These are phyloP conservation scores for Boehmeria nivea DNA, from an alignment of 306 rosid genomes.

Conservation along the genomic window DNA sequence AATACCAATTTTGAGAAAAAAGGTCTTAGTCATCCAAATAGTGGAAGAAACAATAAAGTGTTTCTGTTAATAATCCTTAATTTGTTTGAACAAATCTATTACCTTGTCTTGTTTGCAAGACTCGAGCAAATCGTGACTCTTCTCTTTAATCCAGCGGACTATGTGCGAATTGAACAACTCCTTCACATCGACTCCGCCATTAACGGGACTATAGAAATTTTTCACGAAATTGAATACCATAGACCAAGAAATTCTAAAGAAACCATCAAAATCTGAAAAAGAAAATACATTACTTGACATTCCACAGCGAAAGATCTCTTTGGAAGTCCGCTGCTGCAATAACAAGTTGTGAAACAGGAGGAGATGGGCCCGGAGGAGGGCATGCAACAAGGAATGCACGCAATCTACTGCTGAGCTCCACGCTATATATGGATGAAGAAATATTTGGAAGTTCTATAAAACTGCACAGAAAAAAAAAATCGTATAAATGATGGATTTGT, in stretches of 20 bases:
- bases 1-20: background rate
- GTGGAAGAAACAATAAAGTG: background rate
- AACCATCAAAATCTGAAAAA: background rate
- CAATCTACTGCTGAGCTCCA: slow-evolving; percentile 31
- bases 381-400: slow-evolving; percentile 25
- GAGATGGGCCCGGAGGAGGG: slow-evolving; percentile 25
- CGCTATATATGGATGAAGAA: slow-evolving; percentile 30
- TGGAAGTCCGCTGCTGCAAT: slow-evolving; percentile 28
- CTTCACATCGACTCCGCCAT: slow-evolving; percentile 33
- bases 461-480: slow-evolving; percentile 19
- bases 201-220: slow-evolving; percentile 14
- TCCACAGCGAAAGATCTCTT: slow-evolving; percentile 29
- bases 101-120: slow-evolving; percentile 35
- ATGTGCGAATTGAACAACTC: slow-evolving; percentile 28
- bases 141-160: slow-evolving; percentile 28
- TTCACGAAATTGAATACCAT: background rate
- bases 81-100: background rate
- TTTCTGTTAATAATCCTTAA: background rate
- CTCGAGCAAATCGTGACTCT: slow-evolving; percentile 23
- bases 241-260: background rate
- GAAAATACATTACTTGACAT: slow-evolving; percentile 19
- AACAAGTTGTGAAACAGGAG: slow-evolving; percentile 30
- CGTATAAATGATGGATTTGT: background rate
- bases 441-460: slow-evolving; percentile 31
- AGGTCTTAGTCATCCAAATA: background rate